Percentiles rank a stretch among this genome's conserved stretches.
phyloP scores from a whole-genome alignment of 2,329 filamentous ascomycete species.

The Beauveria rudraprayagi region DNA sequence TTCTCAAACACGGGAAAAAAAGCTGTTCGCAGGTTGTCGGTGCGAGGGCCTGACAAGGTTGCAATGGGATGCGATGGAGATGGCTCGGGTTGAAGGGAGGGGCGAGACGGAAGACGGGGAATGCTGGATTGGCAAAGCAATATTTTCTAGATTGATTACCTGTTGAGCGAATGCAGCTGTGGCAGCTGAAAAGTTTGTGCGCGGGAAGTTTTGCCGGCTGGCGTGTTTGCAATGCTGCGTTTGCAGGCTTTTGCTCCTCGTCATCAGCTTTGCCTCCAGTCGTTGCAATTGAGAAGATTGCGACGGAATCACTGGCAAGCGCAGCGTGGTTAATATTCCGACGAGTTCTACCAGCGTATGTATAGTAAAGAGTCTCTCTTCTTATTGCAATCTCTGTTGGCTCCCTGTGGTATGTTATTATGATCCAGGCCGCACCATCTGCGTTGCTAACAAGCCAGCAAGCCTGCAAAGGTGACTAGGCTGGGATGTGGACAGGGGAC shows the following conservation, averaged over 20 bases:
- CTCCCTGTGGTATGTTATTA: neutral
- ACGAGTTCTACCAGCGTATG: neutral
- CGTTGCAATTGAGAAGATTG: neutral
- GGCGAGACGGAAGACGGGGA: neutral
- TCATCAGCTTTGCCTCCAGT: neutral
- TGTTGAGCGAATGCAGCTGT: neutral
- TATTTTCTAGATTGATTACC: neutral
- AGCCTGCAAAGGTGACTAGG: neutral
- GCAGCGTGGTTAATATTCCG: neutral
- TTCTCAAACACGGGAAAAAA: neutral
- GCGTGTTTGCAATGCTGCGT: neutral
- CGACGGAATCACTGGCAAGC: neutral
- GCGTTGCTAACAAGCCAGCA: neutral
- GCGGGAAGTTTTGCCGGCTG: neutral
- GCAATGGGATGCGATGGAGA: neutral
- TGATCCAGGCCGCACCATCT: neutral
- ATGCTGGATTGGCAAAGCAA: neutral
- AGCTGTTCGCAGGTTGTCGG: neutral
- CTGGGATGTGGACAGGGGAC: slow-evolving; percentile 2
- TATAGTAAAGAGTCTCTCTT: neutral
- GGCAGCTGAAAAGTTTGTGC: neutral
- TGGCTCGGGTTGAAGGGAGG: neutral
- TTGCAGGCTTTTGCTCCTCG: neutral
- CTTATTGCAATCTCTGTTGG: neutral
- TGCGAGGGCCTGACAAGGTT: neutral